These are phyloP conservation scores for Amanita thiersii DNA, from an alignment of 768 basidiomycete species.

Conservation along the genomic window DNA sequence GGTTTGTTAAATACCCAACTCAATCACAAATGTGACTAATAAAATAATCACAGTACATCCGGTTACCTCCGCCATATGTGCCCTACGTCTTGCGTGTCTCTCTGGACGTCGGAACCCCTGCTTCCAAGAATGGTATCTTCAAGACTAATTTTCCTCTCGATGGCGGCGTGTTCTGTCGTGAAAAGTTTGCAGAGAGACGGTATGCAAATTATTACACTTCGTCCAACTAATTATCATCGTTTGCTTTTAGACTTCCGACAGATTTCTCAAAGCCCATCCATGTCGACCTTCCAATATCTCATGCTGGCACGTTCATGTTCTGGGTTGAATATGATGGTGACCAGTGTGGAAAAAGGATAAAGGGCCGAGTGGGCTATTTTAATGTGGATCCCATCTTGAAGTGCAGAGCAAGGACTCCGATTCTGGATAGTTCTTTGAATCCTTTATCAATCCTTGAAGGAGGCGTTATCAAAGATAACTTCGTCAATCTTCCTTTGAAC, in stretches of 20 bases:
- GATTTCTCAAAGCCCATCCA: slow-evolving; percentile 88
- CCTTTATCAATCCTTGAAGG: slow-evolving; percentile 45
- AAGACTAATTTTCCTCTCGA: slow-evolving; percentile 97
- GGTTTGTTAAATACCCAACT: slow-evolving; percentile 35
- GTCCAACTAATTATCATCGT: slow-evolving; percentile 14
- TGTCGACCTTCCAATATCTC: slow-evolving; percentile 92
- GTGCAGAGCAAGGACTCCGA: slow-evolving; percentile 61
- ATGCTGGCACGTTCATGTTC: slow-evolving; percentile 93
- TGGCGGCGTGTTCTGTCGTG: slow-evolving; percentile 77
- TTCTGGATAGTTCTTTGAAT: slow-evolving; percentile 50
- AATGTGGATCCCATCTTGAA: slow-evolving; percentile 90
- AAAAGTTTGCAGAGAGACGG: slow-evolving; percentile 68
- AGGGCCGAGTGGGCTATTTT: slow-evolving; percentile 89
- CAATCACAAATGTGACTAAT: slow-evolving; percentile 7
- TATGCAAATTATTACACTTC: slow-evolving; percentile 28
- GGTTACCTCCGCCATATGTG: slow-evolving; percentile 81
- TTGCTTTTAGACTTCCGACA: slow-evolving; percentile 57
- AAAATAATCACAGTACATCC: slow-evolving; percentile 64
- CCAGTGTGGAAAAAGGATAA: slow-evolving; percentile 49
- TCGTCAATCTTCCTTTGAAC: slow-evolving; percentile 73
- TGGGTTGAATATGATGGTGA: slow-evolving; percentile 87
- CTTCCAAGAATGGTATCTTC: slow-evolving; percentile 84
- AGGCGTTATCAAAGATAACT: slow-evolving; percentile 44
- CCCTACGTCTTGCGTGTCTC: slow-evolving; percentile 91
- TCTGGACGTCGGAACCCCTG: slow-evolving; percentile 87